These are phyloP conservation scores for Diaporthe humulicola DNA, from an alignment of 2,329 filamentous ascomycete species.

Conservation along the genomic window DNA sequence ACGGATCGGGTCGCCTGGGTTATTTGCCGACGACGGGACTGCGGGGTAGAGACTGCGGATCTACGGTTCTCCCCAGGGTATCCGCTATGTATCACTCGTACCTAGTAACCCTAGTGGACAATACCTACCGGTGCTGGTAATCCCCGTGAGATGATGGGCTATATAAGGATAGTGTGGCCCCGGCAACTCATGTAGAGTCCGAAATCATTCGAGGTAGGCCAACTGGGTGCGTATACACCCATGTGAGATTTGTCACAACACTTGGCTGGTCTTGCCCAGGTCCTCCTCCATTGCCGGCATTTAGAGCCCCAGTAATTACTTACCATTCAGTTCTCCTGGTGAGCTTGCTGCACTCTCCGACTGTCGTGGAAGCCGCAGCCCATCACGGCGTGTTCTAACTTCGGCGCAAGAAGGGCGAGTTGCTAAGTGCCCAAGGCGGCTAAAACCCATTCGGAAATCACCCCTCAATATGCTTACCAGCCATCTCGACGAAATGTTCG, in stretches of 20 bases:
- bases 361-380: neutral
- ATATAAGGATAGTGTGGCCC: neutral
- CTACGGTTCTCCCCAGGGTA: constrained; percentile 10
- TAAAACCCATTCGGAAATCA: neutral
- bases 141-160: neutral
- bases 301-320: neutral
- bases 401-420: neutral
- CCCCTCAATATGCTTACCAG: constrained; percentile 29
- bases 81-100: neutral
- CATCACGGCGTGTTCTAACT: neutral
- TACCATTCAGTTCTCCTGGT: neutral
- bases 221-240: neutral
- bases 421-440: neutral
- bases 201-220: neutral
- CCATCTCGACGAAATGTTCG: constrained; percentile 24
- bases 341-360: neutral
- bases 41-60: constrained; percentile 22
- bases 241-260: neutral
- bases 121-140: neutral
- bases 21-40: constrained; percentile 20
- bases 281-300: neutral
- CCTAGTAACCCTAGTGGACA: neutral
- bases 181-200: constrained; percentile 7
- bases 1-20: neutral
- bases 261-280: neutral